Evolutionary conservation across 1,284 basidiomycete genomes (phyloP).

Genomic region (Ustilago tritici): DNA sequence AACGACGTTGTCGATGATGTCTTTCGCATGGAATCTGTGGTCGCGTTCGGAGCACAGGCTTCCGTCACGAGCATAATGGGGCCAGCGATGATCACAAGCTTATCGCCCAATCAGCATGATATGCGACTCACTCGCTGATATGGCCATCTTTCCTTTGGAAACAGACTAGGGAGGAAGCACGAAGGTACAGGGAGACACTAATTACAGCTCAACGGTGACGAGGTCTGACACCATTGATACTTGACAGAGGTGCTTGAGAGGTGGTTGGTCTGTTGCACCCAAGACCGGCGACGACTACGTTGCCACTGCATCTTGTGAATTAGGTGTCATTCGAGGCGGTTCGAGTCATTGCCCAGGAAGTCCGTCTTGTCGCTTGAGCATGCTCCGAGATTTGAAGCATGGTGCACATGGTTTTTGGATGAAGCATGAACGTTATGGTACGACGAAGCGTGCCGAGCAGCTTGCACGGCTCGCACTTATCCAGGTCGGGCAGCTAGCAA

Average conservation of each 20-base stretch:
- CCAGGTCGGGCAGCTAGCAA: not conserved
- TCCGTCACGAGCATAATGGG: conserved; percentile 10
- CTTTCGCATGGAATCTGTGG: not conserved
- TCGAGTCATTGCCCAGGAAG: conserved; percentile 20
- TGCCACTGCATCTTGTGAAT: too few species aligned
- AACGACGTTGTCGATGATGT: conserved; percentile 2
- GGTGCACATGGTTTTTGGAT: not conserved
- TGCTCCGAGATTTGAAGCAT: conserved; percentile 12
- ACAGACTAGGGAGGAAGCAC: not conserved
- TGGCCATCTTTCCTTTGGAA: too few species aligned
- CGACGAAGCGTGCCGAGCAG: not conserved
- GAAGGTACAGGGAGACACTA: not conserved
- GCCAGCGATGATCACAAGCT: not conserved
- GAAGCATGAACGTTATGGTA: not conserved
- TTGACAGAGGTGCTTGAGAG: too few species aligned
- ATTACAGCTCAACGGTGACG: not conserved
- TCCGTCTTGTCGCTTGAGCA: conserved; percentile 6
- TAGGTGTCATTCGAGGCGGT: not conserved
- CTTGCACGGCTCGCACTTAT: not conserved
- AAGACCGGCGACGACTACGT: too few species aligned
- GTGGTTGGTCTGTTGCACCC: too few species aligned
- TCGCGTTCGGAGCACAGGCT: conserved; percentile 21
- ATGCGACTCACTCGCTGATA: not conserved
- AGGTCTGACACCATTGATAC: too few species aligned
- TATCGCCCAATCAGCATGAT: not conserved